Conservation (phyloP, 306 rosid genomes). For the Luffa aegyptiaca region DNA sequence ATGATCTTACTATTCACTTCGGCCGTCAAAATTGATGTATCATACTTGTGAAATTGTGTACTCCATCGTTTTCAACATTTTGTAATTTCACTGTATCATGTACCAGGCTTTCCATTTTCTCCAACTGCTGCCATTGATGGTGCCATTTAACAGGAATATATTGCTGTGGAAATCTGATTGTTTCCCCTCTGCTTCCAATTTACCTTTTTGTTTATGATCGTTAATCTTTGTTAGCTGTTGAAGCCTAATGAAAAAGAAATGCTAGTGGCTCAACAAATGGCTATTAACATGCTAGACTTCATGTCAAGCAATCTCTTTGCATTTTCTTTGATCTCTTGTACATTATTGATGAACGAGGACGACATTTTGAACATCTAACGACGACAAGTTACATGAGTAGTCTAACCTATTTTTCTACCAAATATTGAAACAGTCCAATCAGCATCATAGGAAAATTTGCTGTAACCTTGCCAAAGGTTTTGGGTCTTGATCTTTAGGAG, state of each 20-base stretch:
- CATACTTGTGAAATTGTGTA: background rate
- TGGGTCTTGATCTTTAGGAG: background rate
- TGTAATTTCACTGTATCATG: background rate
- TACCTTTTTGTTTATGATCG: background rate
- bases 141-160: background rate
- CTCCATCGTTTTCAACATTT: background rate
- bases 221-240: background rate
- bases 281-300: background rate
- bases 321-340: background rate
- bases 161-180: background rate
- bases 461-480: background rate
- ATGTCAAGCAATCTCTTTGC: background rate
- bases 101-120: background rate
- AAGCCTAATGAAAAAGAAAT: background rate
- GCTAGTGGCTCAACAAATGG: background rate
- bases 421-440: background rate
- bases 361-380: background rate
- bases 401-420: background rate
- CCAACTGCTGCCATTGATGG: background rate
- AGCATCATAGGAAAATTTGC: background rate
- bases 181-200: background rate
- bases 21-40: slow-evolving; percentile 18
- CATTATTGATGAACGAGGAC: background rate
- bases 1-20: slow-evolving; percentile 52
- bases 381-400: background rate